phyloP scores from a whole-genome alignment of 2,329 filamentous ascomycete genomes.

The Aspergillus floridensis region DNA sequence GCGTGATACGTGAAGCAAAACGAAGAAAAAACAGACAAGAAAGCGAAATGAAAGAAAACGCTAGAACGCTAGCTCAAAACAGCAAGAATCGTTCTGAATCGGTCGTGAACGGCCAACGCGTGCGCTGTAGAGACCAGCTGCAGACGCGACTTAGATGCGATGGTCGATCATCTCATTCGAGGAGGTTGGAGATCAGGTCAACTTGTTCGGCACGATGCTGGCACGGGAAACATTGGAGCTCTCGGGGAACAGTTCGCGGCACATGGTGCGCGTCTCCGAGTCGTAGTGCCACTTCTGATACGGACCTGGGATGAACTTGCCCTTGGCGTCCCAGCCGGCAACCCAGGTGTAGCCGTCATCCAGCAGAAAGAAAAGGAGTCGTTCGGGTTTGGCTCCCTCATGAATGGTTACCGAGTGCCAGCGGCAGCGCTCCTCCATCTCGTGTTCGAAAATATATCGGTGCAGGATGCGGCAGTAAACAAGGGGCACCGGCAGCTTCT shows the following conservation, averaged over 20 bases:
- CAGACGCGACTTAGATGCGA: constrained; percentile 8
- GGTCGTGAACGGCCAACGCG: constrained; percentile 1
- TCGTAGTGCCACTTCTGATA: constrained; percentile 52
- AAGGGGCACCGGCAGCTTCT: constrained; percentile 37
- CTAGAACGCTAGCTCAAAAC: constrained; percentile 3
- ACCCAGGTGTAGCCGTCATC: constrained; percentile 52
- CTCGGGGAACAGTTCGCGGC: constrained; percentile 31
- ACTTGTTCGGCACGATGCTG: constrained; percentile 32
- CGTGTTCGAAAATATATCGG: constrained; percentile 48
- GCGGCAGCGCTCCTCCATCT: constrained; percentile 49
- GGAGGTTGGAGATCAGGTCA: constrained; percentile 18
- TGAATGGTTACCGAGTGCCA: constrained; percentile 41
- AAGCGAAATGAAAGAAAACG: background rate
- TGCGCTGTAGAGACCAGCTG: constrained; percentile 11
- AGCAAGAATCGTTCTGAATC: constrained; percentile 2
- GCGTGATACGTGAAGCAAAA: background rate
- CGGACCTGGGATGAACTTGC: constrained; percentile 51
- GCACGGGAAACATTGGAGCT: constrained; percentile 37
- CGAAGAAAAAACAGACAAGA: background rate
- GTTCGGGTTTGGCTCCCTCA: constrained; percentile 36
- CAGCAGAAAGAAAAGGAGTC: constrained; percentile 49
- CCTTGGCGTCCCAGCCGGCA: constrained; percentile 50
- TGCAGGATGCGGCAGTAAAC: constrained; percentile 51
- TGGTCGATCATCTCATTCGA: background rate
- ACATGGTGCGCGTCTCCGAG: constrained; percentile 37